Percentiles rank a stretch among this genome's conserved stretches.
Evolutionary conservation across 208 protist genomes (phyloP).

Genomic region (Trypanosoma brucei): DNA sequence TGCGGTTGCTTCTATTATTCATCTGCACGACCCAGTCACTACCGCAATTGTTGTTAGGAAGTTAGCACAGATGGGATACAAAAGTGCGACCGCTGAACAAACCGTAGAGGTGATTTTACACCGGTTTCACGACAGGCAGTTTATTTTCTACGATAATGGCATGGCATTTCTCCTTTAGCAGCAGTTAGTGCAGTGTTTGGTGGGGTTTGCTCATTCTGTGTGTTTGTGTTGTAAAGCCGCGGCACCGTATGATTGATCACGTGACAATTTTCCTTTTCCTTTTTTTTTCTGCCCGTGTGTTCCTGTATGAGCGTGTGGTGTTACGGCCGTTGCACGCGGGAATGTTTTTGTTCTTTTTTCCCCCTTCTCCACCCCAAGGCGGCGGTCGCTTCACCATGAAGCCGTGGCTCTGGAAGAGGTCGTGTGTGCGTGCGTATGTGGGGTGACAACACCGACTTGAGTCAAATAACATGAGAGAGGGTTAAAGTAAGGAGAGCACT

Average conservation of each 20-base stretch:
- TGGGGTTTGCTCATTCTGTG: too few species aligned
- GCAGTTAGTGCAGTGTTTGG: neutral
- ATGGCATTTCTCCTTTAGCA: slow-evolving; percentile 76
- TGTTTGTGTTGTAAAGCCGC: neutral
- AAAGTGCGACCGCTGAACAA: slow-evolving; percentile 20
- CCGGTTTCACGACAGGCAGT: slow-evolving; percentile 69
- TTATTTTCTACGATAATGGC: slow-evolving; percentile 78
- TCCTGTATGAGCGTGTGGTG: neutral
- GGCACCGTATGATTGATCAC: neutral
- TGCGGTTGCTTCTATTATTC: slow-evolving; percentile 69
- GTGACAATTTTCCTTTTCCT: neutral
- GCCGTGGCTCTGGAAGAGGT: too few species aligned
- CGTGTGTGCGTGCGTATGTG: too few species aligned
- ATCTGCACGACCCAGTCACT: slow-evolving; percentile 79
- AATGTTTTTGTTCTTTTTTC: slow-evolving; percentile 3
- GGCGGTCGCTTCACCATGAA: too few species aligned
- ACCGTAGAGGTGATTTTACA: slow-evolving; percentile 54
- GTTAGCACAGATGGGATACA: slow-evolving; percentile 65
- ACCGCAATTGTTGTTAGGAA: slow-evolving; percentile 74
- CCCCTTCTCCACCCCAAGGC: neutral
- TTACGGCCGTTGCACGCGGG: neutral
- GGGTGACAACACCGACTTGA: too few species aligned
- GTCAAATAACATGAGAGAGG: too few species aligned
- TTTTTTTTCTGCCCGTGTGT: neutral
- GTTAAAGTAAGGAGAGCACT: too few species aligned